Percentiles rank a stretch among this genome's conserved stretches.
phyloP scores from a whole-genome alignment of 169 alveolate species.

The Plasmodium yoelii region DNA sequence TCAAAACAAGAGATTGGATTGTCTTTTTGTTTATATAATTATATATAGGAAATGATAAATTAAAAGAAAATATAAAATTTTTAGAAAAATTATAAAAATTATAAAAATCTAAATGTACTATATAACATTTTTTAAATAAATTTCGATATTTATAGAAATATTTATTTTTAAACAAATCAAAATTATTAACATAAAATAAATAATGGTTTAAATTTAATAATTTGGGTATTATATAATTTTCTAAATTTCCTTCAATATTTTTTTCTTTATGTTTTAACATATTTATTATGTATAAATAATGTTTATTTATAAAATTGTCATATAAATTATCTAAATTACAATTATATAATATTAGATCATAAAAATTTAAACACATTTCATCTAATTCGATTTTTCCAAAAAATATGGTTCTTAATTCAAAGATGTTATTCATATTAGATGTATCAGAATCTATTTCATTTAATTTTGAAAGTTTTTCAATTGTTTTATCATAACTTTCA shows the following conservation, averaged over 20 bases:
- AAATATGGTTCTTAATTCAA: neutral
- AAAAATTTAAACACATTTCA: conserved; percentile 3
- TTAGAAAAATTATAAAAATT: conserved; percentile 10
- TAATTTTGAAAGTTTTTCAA: neutral
- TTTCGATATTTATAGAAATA: conserved; percentile 11
- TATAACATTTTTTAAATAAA: conserved; percentile 14
- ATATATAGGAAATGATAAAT: conserved; percentile 10
- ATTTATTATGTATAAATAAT: conserved; percentile 21
- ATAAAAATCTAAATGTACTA: conserved; percentile 17
- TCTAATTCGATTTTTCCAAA: neutral
- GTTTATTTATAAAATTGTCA: conserved; percentile 16
- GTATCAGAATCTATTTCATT: neutral
- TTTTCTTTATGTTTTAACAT: conserved; percentile 31
- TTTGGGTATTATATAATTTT: conserved; percentile 17
- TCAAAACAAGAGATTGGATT: neutral
- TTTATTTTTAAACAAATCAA: neutral
- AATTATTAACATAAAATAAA: conserved; percentile 17
- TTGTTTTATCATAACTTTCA: neutral
- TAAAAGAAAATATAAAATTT: conserved; percentile 1
- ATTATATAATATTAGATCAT: conserved; percentile 23
- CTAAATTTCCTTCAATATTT: conserved; percentile 22
- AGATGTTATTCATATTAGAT: too few species aligned
- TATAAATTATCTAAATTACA: conserved; percentile 24
- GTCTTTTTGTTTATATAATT: conserved; percentile 14
- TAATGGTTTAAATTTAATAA: conserved; percentile 22